These are phyloP conservation scores for Didymella exigua DNA, from an alignment of 2,329 filamentous ascomycete species.

Conservation along the genomic window DNA sequence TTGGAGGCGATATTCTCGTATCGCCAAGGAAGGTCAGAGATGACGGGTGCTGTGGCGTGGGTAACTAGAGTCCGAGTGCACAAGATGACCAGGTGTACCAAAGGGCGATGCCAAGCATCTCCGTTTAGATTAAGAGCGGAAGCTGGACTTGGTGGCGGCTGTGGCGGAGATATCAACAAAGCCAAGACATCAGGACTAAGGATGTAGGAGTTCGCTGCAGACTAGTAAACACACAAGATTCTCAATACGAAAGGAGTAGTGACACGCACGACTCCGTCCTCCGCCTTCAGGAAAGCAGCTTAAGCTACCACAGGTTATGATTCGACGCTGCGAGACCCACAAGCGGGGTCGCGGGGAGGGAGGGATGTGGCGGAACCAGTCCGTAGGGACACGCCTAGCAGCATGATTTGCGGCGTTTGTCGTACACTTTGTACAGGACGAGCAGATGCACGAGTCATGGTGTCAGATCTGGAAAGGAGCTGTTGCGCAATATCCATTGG, in stretches of 20 bases:
- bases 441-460: too few species aligned
- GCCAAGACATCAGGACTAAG: neutral
- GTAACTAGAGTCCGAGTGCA: conserved; percentile 27
- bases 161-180: neutral
- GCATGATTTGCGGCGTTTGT: too few species aligned
- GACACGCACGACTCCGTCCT: too few species aligned
- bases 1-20: conserved; percentile 52
- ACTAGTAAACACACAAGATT: neutral
- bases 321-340: too few species aligned
- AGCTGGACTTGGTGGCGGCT: neutral
- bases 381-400: too few species aligned
- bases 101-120: neutral
- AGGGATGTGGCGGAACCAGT: too few species aligned
- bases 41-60: conserved; percentile 57
- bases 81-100: neutral
- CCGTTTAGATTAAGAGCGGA: neutral
- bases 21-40: conserved; percentile 57
- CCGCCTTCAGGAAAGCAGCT: too few species aligned
- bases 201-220: neutral
- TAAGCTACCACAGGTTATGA: too few species aligned
- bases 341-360: too few species aligned
- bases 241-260: neutral
- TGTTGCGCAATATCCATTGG: too few species aligned
- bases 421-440: too few species aligned
- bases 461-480: too few species aligned